Conservation (phyloP, 1,284 basidiomycete species). For the Marasmius sp. region DNA sequence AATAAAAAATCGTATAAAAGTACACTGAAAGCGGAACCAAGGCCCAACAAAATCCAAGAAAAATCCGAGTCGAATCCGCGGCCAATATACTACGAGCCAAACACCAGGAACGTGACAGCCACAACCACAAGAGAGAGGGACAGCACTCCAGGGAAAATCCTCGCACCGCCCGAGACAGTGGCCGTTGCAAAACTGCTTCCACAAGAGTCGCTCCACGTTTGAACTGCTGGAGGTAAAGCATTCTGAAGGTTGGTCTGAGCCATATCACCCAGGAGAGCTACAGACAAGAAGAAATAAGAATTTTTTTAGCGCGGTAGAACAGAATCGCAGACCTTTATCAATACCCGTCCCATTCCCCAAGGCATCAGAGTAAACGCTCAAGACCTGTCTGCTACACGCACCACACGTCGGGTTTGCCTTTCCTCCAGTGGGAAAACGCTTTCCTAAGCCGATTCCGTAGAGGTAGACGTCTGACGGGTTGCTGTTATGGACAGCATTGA, state of each 20-base stretch:
- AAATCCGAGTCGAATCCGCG: no score
- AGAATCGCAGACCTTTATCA: neutral
- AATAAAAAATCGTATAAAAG: no score
- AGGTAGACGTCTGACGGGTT: conserved; percentile 65
- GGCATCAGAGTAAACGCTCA: conserved; percentile 47
- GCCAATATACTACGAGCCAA: no score
- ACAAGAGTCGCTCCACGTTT: neutral
- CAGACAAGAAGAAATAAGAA: neutral
- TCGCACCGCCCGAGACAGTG: neutral
- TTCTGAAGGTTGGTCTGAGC: neutral
- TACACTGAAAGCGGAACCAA: no score
- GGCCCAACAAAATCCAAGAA: no score
- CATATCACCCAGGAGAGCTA: neutral
- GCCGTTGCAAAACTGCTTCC: neutral
- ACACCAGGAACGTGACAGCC: no score
- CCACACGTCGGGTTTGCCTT: conserved; percentile 47
- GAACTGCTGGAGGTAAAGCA: neutral
- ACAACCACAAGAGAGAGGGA: no score
- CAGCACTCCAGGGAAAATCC: neutral
- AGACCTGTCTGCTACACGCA: conserved; percentile 53
- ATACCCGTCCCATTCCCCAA: conserved; percentile 28
- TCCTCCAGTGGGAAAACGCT: conserved; percentile 44
- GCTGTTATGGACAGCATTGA: conserved; percentile 53
- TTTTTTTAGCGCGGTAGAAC: neutral
- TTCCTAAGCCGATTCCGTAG: conserved; percentile 45